phyloP scores from a whole-genome alignment of 1,284 basidiomycete species.

The Apiotrichum veenhuisii region DNA sequence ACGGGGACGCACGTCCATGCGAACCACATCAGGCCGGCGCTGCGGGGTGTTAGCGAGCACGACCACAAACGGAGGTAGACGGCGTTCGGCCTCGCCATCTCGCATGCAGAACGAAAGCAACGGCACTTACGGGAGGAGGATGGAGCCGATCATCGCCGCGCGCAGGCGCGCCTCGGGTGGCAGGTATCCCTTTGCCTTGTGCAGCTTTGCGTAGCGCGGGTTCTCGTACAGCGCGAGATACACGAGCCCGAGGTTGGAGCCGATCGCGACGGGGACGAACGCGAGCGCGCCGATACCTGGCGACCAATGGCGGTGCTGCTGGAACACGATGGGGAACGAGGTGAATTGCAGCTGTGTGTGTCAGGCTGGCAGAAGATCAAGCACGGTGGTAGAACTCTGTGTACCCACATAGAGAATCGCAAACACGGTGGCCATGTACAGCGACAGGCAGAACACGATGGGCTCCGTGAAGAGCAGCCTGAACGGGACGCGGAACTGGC shows the following conservation, averaged over 20 bases:
- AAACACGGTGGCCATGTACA: slow-evolving; percentile 27
- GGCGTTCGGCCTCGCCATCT: too few species aligned
- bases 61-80: neutral
- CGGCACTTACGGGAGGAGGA: slow-evolving; percentile 55
- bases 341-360: slow-evolving; percentile 26
- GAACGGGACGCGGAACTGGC: slow-evolving; percentile 47
- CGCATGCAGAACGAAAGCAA: too few species aligned
- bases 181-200: slow-evolving; percentile 21
- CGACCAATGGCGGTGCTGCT: slow-evolving; percentile 25
- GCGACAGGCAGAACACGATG: slow-evolving; percentile 61
- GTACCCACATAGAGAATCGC: slow-evolving; percentile 32
- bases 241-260: slow-evolving; percentile 56
- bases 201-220: slow-evolving; percentile 20
- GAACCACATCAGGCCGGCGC: slow-evolving; percentile 26
- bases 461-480: slow-evolving; percentile 62
- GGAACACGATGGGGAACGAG: slow-evolving; percentile 51
- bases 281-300: slow-evolving; percentile 58
- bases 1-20: slow-evolving; percentile 58
- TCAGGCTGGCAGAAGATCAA: neutral
- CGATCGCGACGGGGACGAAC: slow-evolving; percentile 62
- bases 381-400: too few species aligned
- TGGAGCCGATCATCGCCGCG: slow-evolving; percentile 57
- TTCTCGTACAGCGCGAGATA: slow-evolving; percentile 53
- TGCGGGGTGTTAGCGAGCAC: neutral
- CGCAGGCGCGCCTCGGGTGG: slow-evolving; percentile 57